phyloP scores from a whole-genome alignment of 2,329 filamentous ascomycete species.

The Xylaria sp. region DNA sequence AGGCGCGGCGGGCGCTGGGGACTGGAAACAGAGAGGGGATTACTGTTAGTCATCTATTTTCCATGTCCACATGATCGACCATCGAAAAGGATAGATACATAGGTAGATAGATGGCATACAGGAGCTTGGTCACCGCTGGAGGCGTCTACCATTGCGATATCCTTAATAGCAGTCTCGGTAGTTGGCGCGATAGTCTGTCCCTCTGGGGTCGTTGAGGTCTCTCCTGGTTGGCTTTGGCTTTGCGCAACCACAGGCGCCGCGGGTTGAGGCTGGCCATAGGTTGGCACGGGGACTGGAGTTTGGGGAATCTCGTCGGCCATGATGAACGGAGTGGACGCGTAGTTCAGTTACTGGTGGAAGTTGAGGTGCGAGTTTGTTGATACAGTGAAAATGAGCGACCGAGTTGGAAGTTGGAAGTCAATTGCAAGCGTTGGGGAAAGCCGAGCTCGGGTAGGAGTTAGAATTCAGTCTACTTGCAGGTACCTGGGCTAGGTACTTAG shows the following conservation, averaged over 20 bases:
- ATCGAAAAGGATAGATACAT: neutral
- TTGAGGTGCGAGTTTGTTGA: neutral
- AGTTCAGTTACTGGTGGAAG: neutral
- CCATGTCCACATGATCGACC: neutral
- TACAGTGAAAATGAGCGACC: neutral
- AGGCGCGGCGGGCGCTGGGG: slow-evolving; percentile 50
- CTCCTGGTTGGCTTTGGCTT: slow-evolving; percentile 8
- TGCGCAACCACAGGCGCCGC: slow-evolving; percentile 21
- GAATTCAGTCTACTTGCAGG: no score
- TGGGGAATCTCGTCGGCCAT: slow-evolving; percentile 44
- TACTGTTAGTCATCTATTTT: slow-evolving; percentile 1
- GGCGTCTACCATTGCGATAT: slow-evolving; percentile 58
- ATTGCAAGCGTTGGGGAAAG: neutral
- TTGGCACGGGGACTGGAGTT: slow-evolving; percentile 45
- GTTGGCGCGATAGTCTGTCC: slow-evolving; percentile 32
- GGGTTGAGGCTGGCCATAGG: slow-evolving; percentile 42
- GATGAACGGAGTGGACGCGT: slow-evolving; percentile 6
- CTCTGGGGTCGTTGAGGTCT: slow-evolving; percentile 29
- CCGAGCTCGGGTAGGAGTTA: slow-evolving; percentile 3
- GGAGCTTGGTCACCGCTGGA: slow-evolving; percentile 53
- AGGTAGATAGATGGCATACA: slow-evolving; percentile 45
- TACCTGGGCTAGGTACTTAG: neutral
- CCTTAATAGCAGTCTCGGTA: slow-evolving; percentile 42
- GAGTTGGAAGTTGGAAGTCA: neutral
- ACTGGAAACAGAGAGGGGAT: slow-evolving; percentile 47